A percentile compares a stretch with the other conserved stretches of the same genome.
phyloP scores from a whole-genome alignment of 805 yeast genomes.

The Hanseniaspora osmophila region DNA sequence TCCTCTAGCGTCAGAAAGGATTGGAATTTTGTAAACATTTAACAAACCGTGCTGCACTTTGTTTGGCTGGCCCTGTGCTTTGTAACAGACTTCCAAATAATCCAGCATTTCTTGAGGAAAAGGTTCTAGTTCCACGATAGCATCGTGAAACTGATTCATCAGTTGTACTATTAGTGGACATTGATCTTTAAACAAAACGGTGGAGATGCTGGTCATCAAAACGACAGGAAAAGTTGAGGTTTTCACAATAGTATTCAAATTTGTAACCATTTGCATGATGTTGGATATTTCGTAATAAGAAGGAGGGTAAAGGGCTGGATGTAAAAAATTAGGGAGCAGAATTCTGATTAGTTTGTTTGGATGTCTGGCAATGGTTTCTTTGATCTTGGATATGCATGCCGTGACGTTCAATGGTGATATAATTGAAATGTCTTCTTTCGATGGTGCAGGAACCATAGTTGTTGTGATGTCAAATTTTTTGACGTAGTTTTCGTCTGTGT shows the following conservation, averaged over 20 bases:
- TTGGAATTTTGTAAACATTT: conserved; percentile 60
- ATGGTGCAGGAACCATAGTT: conserved; percentile 52
- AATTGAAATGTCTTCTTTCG: conserved; percentile 43
- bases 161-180: conserved; percentile 30
- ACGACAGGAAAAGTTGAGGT: conserved; percentile 32
- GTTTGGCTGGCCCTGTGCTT: conserved; percentile 44
- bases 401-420: conserved; percentile 26
- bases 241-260: conserved; percentile 39
- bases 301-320: conserved; percentile 62
- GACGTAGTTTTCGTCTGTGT: conserved; percentile 38
- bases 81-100: conserved; percentile 53
- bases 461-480: conserved; percentile 69
- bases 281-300: conserved; percentile 29
- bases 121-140: conserved; percentile 64
- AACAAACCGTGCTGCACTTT: conserved; percentile 78
- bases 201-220: conserved; percentile 41
- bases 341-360: conserved; percentile 43
- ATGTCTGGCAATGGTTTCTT: conserved; percentile 28
- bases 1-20: conserved; percentile 55
- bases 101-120: conserved; percentile 61
- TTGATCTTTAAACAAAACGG: conserved; percentile 44
- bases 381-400: conserved; percentile 29
- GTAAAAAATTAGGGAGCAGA: conserved; percentile 61
- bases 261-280: conserved; percentile 47
- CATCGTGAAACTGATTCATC: conserved; percentile 48